These are phyloP conservation scores for Penicillium roqueforti DNA, from an alignment of 495 filamentous ascomycete species.

Conservation along the genomic window DNA sequence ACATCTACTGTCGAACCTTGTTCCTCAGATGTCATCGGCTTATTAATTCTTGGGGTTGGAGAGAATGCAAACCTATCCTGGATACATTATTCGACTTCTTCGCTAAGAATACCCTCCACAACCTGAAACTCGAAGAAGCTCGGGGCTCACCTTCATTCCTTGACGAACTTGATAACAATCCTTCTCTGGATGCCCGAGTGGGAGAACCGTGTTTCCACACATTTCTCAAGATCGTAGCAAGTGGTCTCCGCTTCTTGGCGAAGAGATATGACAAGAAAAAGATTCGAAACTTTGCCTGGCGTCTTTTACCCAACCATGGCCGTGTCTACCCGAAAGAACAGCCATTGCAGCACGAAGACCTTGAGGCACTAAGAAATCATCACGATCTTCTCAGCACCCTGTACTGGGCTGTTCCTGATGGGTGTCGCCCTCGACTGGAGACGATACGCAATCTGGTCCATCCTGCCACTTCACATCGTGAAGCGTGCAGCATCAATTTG, in stretches of 20 bases:
- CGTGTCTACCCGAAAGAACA: constrained; percentile 83
- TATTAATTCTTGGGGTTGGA: constrained; percentile 82
- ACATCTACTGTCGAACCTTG: constrained; percentile 71
- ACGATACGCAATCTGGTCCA: constrained; percentile 75
- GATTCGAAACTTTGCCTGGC: constrained; percentile 69
- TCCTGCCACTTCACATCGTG: constrained; percentile 72
- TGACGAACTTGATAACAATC: constrained; percentile 60
- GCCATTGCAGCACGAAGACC: constrained; percentile 62
- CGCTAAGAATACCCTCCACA: constrained; percentile 64
- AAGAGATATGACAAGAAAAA: constrained; percentile 61
- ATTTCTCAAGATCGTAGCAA: constrained; percentile 78
- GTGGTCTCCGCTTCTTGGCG: constrained; percentile 60
- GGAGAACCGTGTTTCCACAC: constrained; percentile 89
- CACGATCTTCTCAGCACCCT: constrained; percentile 88
- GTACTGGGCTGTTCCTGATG: constrained; percentile 76
- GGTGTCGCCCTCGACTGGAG: constrained; percentile 63
- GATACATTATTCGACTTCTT: constrained; percentile 89
- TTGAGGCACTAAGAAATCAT: constrained; percentile 88
- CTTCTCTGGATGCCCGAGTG: constrained; percentile 54
- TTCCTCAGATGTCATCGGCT: constrained; percentile 76
- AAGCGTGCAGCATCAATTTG: constrained; percentile 80
- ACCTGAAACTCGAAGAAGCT: constrained; percentile 73
- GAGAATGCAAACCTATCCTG: constrained; percentile 70
- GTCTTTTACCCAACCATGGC: constrained; percentile 84
- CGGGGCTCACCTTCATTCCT: constrained; percentile 76